Evolutionary conservation across 345 rosid genomes (phyloP).

Genomic region (Corymbia maculata): DNA sequence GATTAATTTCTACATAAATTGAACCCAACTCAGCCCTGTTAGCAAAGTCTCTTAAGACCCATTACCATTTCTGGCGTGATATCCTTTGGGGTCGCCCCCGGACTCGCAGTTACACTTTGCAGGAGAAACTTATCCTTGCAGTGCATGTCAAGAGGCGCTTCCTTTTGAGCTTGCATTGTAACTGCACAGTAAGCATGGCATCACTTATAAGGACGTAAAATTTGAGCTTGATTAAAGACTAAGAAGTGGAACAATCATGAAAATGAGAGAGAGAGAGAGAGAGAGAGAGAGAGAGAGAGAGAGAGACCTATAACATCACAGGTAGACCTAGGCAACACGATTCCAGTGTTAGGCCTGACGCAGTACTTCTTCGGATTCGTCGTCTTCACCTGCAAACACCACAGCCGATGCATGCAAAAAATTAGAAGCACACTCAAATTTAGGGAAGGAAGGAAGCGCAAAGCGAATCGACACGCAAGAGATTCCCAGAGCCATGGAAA

Average conservation of each 20-base stretch:
- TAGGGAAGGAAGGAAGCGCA: neutral
- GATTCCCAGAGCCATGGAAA: neutral
- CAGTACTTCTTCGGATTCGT: slow-evolving; percentile 96
- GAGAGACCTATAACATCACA: slow-evolving; percentile 63
- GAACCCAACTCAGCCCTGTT: neutral
- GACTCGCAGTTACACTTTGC: slow-evolving; percentile 53
- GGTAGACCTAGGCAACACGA: slow-evolving; percentile 62
- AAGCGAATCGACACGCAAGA: neutral
- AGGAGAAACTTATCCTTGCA: slow-evolving; percentile 92
- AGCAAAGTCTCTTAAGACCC: neutral
- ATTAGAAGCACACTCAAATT: neutral
- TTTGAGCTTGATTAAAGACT: neutral
- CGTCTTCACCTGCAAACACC: slow-evolving; percentile 60
- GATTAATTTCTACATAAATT: neutral
- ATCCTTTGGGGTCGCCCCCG: slow-evolving; percentile 55
- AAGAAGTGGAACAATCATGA: neutral
- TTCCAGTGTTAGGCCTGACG: slow-evolving; percentile 87
- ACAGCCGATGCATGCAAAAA: neutral
- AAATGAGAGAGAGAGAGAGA: neutral
- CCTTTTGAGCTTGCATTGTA: slow-evolving; percentile 96
- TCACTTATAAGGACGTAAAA: neutral
- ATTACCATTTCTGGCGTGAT: slow-evolving; percentile 74
- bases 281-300: neutral
- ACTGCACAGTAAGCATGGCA: slow-evolving; percentile 18
- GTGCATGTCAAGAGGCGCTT: slow-evolving; percentile 67